A percentile compares a stretch with the other conserved stretches of the same genome.
Evolutionary conservation across 2,329 filamentous ascomycete genomes (phyloP).

Genomic region (Pseudogymnoascus sp.): DNA sequence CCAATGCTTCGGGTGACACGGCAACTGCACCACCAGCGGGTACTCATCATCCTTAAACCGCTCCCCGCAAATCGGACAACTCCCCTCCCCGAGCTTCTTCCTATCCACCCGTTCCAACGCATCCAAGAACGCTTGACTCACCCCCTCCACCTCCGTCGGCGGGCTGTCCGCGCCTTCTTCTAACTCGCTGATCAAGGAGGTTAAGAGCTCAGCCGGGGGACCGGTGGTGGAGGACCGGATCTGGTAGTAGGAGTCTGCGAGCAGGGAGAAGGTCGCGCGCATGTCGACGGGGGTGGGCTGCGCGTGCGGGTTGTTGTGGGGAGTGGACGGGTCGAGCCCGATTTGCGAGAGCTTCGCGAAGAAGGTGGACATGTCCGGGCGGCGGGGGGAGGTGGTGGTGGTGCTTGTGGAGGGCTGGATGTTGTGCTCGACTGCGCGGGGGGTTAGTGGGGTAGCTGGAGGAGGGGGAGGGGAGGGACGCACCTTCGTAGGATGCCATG

Average conservation of each 20-base stretch:
- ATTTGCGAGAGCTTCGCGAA: constrained; percentile 43
- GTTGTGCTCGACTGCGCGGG: constrained; percentile 51
- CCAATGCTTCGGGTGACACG: constrained; percentile 48
- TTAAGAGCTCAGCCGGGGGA: constrained; percentile 37
- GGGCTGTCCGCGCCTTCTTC: constrained; percentile 44
- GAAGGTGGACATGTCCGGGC: constrained; percentile 57
- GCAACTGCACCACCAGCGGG: constrained; percentile 55
- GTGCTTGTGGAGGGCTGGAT: constrained; percentile 38
- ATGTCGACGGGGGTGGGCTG: constrained; percentile 53
- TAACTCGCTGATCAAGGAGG: constrained; percentile 39
- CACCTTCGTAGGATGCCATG: constrained; percentile 6
- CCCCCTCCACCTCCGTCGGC: constrained; percentile 44
- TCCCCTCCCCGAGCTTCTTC: constrained; percentile 40
- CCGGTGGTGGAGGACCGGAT: constrained; percentile 37
- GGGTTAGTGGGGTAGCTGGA: constrained; percentile 11
- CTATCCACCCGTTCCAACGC: constrained; percentile 48
- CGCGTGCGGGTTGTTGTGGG: constrained; percentile 45
- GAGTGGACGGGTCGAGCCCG: constrained; percentile 23
- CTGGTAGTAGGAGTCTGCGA: constrained; percentile 43
- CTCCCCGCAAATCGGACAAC: constrained; percentile 58
- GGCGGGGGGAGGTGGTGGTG: constrained; percentile 28
- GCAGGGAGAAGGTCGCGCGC: constrained; percentile 47
- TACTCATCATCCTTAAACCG: constrained; percentile 53
- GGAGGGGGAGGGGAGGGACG: neutral
- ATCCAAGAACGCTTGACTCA: constrained; percentile 52